Conservation (phyloP, 2,329 filamentous ascomycete genomes). For the Fusarium praegraminearum region DNA sequence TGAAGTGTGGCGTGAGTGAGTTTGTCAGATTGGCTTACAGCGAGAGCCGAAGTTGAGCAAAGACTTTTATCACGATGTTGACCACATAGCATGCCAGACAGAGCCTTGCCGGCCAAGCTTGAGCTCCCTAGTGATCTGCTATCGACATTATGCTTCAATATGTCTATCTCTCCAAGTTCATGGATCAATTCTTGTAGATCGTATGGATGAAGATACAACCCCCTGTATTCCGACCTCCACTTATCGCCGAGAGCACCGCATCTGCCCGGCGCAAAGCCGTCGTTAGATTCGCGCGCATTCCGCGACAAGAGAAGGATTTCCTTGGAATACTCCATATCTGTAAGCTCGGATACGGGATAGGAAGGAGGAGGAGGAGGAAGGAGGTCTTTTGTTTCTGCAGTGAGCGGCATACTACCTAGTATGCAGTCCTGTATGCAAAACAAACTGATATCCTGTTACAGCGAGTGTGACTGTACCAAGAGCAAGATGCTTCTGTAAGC, state of each 20-base stretch:
- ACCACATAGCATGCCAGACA: slow-evolving; percentile 27
- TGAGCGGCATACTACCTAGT: slow-evolving; percentile 4
- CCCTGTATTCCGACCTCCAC: slow-evolving; percentile 30
- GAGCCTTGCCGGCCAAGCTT: slow-evolving; percentile 15
- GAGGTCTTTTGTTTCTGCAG: slow-evolving; percentile 20
- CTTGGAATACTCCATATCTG: not conserved
- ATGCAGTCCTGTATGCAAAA: not conserved
- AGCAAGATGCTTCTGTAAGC: slow-evolving; percentile 23
- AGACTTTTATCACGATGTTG: slow-evolving; percentile 25
- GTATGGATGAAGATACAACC: slow-evolving; percentile 13
- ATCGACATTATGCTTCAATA: slow-evolving; percentile 11
- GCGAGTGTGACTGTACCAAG: not conserved
- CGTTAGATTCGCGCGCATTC: not conserved
- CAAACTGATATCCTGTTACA: not conserved
- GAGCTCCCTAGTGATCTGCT: not conserved
- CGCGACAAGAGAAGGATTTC: slow-evolving; percentile 6
- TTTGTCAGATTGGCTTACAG: slow-evolving; percentile 14
- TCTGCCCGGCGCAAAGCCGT: slow-evolving; percentile 38
- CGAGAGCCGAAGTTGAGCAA: slow-evolving; percentile 7
- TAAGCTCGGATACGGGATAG: slow-evolving; percentile 5
- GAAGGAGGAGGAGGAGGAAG: not conserved
- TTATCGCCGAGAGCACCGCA: slow-evolving; percentile 32
- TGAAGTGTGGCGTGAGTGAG: not conserved
- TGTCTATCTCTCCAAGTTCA: slow-evolving; percentile 5
- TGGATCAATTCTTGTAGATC: slow-evolving; percentile 17